A percentile compares a stretch with the other conserved stretches of the same genome.
These are phyloP conservation scores for Metarhizium brunneum DNA, from an alignment of 2,329 filamentous ascomycete genomes.

Conservation along the genomic window DNA sequence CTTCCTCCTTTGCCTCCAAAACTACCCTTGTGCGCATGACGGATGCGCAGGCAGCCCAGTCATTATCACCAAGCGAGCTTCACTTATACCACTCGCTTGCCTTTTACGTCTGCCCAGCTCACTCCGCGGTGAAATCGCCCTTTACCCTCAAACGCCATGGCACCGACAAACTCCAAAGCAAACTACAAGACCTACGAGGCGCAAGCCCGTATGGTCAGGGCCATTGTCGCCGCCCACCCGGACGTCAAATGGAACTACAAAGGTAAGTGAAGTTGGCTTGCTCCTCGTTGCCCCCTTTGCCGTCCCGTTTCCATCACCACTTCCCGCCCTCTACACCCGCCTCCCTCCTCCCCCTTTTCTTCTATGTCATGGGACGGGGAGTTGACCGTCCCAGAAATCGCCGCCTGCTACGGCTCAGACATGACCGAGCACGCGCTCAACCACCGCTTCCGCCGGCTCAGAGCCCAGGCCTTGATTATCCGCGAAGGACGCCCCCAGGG, in stretches of 20 bases:
- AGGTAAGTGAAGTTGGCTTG: conserved; percentile 39
- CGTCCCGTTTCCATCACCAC: neutral
- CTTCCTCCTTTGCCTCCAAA: too few species aligned
- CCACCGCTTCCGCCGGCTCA: conserved; percentile 41
- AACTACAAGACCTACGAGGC: conserved; percentile 54
- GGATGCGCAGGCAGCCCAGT: too few species aligned
- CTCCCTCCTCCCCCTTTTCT: neutral
- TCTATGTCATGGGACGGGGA: conserved; percentile 12
- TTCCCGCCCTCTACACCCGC: neutral
- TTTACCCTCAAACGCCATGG: conserved; percentile 26
- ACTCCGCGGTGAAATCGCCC: neutral
- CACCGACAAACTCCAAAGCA: conserved; percentile 29
- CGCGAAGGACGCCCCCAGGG: conserved; percentile 23
- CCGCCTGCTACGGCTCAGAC: conserved; percentile 38
- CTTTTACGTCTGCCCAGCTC: neutral
- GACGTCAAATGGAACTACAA: conserved; percentile 49
- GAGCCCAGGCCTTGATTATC: conserved; percentile 31
- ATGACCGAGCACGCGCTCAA: conserved; percentile 36
- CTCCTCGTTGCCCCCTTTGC: conserved; percentile 2
- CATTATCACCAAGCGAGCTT: too few species aligned
- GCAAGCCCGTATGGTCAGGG: conserved; percentile 49
- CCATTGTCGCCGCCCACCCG: conserved; percentile 49
- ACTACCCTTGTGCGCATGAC: too few species aligned
- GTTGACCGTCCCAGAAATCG: conserved; percentile 35
- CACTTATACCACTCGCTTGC: neutral